phyloP scores from a whole-genome alignment of 208 protist species.

The Vickermania ingenoplastis region DNA sequence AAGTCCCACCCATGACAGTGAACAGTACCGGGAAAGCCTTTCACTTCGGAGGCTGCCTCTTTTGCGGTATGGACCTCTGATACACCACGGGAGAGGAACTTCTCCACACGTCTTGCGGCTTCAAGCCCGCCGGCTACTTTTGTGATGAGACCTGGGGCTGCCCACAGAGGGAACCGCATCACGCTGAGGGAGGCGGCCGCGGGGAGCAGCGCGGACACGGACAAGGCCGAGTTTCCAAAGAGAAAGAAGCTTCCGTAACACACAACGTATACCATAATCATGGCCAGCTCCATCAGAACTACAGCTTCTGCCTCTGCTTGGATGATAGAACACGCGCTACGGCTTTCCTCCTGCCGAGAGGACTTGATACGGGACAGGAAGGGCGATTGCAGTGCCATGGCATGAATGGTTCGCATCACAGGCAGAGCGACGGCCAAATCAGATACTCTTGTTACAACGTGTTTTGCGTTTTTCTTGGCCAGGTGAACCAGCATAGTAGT shows the following conservation, averaged over 20 bases:
- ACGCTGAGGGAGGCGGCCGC: conserved; percentile 62
- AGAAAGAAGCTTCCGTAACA: conserved; percentile 50
- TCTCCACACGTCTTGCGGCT: conserved; percentile 51
- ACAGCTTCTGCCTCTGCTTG: conserved; percentile 34
- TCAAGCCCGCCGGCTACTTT: conserved; percentile 42
- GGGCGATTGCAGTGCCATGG: conserved; percentile 48
- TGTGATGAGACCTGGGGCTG: conserved; percentile 46
- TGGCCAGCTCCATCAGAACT: conserved; percentile 44
- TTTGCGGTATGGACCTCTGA: no score
- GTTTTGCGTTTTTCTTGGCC: conserved; percentile 39
- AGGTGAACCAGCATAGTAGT: conserved; percentile 30
- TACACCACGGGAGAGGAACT: conserved; percentile 37
- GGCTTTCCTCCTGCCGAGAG: conserved; percentile 30
- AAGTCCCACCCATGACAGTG: conserved; percentile 27
- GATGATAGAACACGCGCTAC: conserved; percentile 24
- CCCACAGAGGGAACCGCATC: conserved; percentile 61
- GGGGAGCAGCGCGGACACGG: conserved; percentile 52
- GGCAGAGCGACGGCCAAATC: conserved; percentile 47
- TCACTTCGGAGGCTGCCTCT: no score
- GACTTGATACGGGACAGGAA: conserved; percentile 29
- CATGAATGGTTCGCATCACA: conserved; percentile 64
- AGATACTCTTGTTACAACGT: conserved; percentile 37
- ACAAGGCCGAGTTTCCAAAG: conserved; percentile 40
- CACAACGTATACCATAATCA: conserved; percentile 43
- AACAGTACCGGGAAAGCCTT: no score